Evolutionary conservation across 108 stramenopile species (phyloP).

Genomic region (Pseudonitzschia multiseries): DNA sequence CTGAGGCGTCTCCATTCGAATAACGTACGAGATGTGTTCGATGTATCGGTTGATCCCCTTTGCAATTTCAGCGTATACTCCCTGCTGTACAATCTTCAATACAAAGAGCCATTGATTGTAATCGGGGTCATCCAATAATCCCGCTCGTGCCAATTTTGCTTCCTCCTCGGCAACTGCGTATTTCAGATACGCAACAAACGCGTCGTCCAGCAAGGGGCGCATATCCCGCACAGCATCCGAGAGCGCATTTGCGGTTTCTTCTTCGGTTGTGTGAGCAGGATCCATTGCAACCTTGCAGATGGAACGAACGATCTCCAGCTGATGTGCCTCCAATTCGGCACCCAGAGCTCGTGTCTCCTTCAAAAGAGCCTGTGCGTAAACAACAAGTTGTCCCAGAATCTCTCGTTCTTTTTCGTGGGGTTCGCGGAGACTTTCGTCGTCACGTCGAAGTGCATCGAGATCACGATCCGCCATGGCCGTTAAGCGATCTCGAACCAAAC

Average conservation of each 20-base stretch:
- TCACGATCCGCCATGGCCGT: conserved; percentile 70
- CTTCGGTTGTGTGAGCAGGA: conserved; percentile 69
- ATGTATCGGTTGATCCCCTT: conserved; percentile 72
- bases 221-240: conserved; percentile 85
- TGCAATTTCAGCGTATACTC: conserved; percentile 80
- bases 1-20: conserved; percentile 78
- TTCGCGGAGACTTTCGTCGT: conserved; percentile 42
- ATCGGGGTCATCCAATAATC: conserved; percentile 78
- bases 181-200: conserved; percentile 86
- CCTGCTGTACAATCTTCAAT: conserved; percentile 84
- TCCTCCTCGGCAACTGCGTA: conserved; percentile 90
- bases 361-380: conserved; percentile 67
- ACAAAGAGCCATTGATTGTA: conserved; percentile 88
- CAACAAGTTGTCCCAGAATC: conserved; percentile 68
- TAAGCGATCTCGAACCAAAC: conserved; percentile 60
- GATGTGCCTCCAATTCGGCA: conserved; percentile 78
- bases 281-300: conserved; percentile 93
- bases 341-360: conserved; percentile 81
- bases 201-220: conserved; percentile 83
- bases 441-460: conserved; percentile 48
- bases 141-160: conserved; percentile 65
- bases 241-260: conserved; percentile 80
- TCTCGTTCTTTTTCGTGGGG: conserved; percentile 58
- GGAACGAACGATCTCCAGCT: conserved; percentile 79
- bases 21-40: conserved; percentile 79